These are phyloP conservation scores for Colletotrichum nymphaeae DNA, from an alignment of 2,329 filamentous ascomycete genomes.

Conservation along the genomic window DNA sequence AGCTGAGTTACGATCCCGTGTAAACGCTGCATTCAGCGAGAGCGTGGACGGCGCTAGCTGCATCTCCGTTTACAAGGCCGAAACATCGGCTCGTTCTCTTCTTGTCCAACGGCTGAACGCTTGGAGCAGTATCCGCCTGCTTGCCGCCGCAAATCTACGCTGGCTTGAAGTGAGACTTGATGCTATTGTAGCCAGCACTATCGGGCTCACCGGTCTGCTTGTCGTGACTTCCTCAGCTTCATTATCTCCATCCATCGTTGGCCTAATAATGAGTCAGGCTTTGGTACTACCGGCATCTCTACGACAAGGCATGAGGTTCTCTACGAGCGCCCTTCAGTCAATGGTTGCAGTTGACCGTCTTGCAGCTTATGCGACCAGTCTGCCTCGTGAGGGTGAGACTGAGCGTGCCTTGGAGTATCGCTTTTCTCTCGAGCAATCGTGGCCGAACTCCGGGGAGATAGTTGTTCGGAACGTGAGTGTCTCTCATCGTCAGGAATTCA, in stretches of 20 bases:
- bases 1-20: neutral
- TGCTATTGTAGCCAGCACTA: neutral
- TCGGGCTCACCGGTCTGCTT: neutral
- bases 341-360: neutral
- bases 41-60: neutral
- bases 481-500: neutral
- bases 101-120: neutral
- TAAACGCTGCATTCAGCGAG: neutral
- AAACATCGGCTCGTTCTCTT: neutral
- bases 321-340: neutral
- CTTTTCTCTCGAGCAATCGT: neutral
- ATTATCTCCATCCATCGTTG: neutral
- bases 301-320: neutral
- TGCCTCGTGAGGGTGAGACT: neutral
- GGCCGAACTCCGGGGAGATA: neutral
- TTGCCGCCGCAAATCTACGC: conserved; percentile 1
- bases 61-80: neutral
- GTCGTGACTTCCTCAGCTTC: neutral
- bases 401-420: neutral
- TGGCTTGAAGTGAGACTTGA: conserved; percentile 14
- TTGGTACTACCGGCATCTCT: neutral
- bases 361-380: neutral
- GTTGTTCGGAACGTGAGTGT: neutral
- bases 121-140: neutral
- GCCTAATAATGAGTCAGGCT: neutral